Evolutionary conservation across 768 basidiomycete species (phyloP), one percentile per base, ranked within the genome.

Genomic region (Infundibulicybe gibba): DNA sequence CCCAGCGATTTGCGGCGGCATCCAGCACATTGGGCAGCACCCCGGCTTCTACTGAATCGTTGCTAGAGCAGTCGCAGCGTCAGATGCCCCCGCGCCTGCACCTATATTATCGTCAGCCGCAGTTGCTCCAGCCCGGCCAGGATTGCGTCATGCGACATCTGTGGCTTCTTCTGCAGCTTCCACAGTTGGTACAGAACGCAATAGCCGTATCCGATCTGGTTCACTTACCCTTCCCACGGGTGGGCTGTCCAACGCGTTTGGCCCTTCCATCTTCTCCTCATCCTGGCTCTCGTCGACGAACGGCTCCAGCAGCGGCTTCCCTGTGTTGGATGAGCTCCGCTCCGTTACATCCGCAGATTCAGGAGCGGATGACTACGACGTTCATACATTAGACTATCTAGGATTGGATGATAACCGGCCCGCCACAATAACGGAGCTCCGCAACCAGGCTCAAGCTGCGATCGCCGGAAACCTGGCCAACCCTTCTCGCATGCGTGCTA

Each of bases 361-460:
- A 15, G 79, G 74, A n/a, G 74, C 79, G 17, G 94, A 97, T 45
- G 87, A 92, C 42, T 90, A 91, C 63, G 89, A 93, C 57, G 89
- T 94, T 39, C 91, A 93, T 60, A 97, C 95, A 20, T 79, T 98
- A 50, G 94, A 97, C 66, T 97, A 97, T 65, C 87, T 98, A 42
- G 95, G 95, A 38, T 76, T 98, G 57, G 95, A 94, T 57, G 94
- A 75, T 50, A 73, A 79, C 54, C 79, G 85, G 44, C 81, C 80
- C 43, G 92, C 91, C 10, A 93, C 91, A 33, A 83, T 94, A 50
- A 81, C 89, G 15, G 94, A 94, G 66, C 71, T 94, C 50, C 85
- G 91, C 56, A 89, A 80, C 53, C 93, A 94, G 61, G 88, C 90
- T 33, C 92, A 94, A 65, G 87, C 88, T 39, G 93, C 89, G 32